These are phyloP conservation scores for Eragrostis curvula DNA, from an alignment of 176 grass and related monocot genomes.

Conservation along the genomic window DNA sequence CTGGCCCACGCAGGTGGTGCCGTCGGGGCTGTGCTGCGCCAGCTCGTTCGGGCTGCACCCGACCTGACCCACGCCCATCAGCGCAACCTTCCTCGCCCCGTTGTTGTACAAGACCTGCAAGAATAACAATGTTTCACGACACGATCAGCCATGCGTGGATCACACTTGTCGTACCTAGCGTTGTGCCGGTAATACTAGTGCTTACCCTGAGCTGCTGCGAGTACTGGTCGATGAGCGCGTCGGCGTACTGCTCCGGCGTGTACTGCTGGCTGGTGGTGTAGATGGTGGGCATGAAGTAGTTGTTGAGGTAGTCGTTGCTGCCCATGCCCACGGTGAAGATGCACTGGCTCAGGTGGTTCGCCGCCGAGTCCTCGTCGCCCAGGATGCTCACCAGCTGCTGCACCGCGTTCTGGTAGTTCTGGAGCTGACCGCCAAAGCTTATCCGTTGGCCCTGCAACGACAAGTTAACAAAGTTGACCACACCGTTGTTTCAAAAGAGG, in stretches of 20 bases:
- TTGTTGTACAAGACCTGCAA: slow-evolving; percentile 54
- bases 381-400: slow-evolving; percentile 69
- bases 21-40: slow-evolving; percentile 76
- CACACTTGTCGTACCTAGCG: too few species aligned
- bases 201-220: slow-evolving; percentile 56
- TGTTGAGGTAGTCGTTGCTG: slow-evolving; percentile 98
- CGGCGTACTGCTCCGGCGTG: slow-evolving; percentile 80
- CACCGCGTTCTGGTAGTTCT: slow-evolving; percentile 80
- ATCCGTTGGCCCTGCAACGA: slow-evolving; percentile 61
- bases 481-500: not conserved
- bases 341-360: slow-evolving; percentile 85
- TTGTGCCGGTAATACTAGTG: too few species aligned
- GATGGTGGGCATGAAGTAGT: slow-evolving; percentile 92
- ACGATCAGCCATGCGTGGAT: too few species aligned
- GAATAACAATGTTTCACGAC: too few species aligned
- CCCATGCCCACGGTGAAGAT: slow-evolving; percentile 91
- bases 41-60: slow-evolving; percentile 89
- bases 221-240: slow-evolving; percentile 68
- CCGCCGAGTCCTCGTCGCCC: slow-evolving; percentile 69
- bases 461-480: not conserved
- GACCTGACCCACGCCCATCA: slow-evolving; percentile 84
- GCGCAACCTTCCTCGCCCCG: slow-evolving; percentile 85
- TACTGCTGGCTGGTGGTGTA: slow-evolving; percentile 68
- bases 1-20: slow-evolving; percentile 55
- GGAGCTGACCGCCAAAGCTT: slow-evolving; percentile 63